Evolutionary conservation across 2,329 filamentous ascomycete species (phyloP).

Genomic region (Ascochyta clinopodiicola): DNA sequence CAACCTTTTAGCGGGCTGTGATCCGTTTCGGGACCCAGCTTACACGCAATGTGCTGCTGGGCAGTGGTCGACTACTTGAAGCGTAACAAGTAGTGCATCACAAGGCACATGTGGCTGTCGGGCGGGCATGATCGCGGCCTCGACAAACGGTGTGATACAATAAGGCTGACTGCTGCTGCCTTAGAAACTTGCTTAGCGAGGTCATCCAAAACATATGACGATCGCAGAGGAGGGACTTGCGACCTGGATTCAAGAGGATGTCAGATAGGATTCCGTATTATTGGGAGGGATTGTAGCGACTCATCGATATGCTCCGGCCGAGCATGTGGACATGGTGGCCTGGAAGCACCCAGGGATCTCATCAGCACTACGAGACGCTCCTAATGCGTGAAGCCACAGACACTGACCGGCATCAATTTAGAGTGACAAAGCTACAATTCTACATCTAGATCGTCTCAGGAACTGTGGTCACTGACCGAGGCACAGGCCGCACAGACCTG

Average conservation of each 20-base stretch:
- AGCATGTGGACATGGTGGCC: slow-evolving; percentile 1
- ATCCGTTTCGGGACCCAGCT: neutral
- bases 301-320: slow-evolving; percentile 6
- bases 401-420: no score
- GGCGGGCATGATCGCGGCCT: neutral
- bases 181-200: slow-evolving; percentile 22
- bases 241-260: neutral
- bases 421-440: neutral
- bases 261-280: neutral
- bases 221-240: slow-evolving; percentile 4
- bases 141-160: slow-evolving; percentile 24
- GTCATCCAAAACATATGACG: slow-evolving; percentile 20
- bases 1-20: neutral
- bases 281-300: neutral
- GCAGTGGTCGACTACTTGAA: neutral
- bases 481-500: neutral
- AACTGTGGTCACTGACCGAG: neutral
- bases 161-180: slow-evolving; percentile 20
- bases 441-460: neutral
- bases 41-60: slow-evolving; percentile 1
- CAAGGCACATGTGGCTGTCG: slow-evolving; percentile 7
- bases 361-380: neutral
- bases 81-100: neutral
- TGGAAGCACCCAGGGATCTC: neutral
- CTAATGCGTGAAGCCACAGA: neutral